Conservation (phyloP, 2,329 filamentous ascomycete genomes). For the Sordariomycetes sp. region DNA sequence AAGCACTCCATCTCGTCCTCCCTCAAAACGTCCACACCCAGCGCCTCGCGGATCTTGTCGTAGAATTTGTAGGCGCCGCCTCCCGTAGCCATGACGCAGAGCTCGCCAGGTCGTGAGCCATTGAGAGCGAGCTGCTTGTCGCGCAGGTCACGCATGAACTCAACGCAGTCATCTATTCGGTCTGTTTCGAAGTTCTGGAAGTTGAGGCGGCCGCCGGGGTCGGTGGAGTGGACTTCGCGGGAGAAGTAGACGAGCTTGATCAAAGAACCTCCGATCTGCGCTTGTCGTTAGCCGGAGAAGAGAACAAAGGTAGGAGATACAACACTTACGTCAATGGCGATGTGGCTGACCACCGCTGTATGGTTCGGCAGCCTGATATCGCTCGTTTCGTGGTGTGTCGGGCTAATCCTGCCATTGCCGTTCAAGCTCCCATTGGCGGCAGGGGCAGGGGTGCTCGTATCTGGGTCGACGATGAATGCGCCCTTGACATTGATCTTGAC, state of each 20-base stretch:
- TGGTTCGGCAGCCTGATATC: conserved; percentile 97
- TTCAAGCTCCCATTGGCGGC: conserved; percentile 13
- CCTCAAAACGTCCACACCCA: conserved; percentile 79
- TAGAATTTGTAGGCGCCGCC: conserved; percentile 97
- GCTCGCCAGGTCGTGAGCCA: conserved; percentile 58
- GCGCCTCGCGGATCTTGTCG: conserved; percentile 72
- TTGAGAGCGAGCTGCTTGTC: conserved; percentile 71
- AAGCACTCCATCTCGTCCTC: conserved; percentile 99
- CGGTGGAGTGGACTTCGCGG: conserved; percentile 68
- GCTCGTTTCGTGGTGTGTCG: conserved; percentile 60
- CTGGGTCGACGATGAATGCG: conserved; percentile 90
- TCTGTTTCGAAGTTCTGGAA: conserved; percentile 97
- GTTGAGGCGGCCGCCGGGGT: conserved; percentile 82
- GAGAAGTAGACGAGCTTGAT: conserved; percentile 98
- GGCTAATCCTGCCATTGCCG: conserved; percentile 34
- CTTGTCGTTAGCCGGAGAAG: conserved; percentile 7
- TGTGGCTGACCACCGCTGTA: conserved; percentile 89
- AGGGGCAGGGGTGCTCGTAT: conserved; percentile 43
- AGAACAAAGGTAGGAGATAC: conserved; percentile 12
- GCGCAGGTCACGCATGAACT: conserved; percentile 81
- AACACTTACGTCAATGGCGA: conserved; percentile 91
- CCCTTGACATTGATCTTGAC: conserved; percentile 96
- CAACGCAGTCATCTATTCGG: conserved; percentile 83
- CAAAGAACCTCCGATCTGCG: conserved; percentile 85
- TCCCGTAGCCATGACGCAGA: conserved; percentile 92